Base-by-base conservation (phyloP, 768 basidiomycete genomes). In the Tylopilus subfusipes region DNA sequence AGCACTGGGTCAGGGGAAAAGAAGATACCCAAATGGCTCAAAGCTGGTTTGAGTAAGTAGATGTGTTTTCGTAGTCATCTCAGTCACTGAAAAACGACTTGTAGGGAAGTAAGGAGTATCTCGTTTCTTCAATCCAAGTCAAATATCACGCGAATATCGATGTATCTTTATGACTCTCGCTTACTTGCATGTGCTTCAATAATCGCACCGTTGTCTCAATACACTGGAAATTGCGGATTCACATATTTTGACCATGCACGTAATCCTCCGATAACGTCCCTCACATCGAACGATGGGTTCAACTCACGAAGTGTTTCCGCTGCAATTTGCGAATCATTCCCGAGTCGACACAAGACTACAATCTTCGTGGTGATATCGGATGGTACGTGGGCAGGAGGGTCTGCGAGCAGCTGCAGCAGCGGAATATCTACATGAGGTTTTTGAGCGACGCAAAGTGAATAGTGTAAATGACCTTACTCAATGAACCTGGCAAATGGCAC, bases 321-420 rank as follows among this genome's bases (percentile, higher is more conserved):
- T 29, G 94, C 96, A 19, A 91, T 80, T 68, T 93, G 90, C 1
- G 93, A 96, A 68, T 98, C 96, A 64, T 98, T 98, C 5, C 96
- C 95, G 21, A 93, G 75, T 29, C 92, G 80, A 70, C 95, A 98
- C 25, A 97, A 70, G 18, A 97, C 73, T 55, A 84, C 84, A 18
- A 66, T 44, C 10, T 75, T 68, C 11, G 59, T 66, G 19, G 56
- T 50, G 25, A 54, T 45, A 38, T 64, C 58, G 4, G 58, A 36
- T 7, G 73, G 63, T n/a, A 83, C 47, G 50, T 75, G 68, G 2
- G 70, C 60, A n/a, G 67, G 57, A 1, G 92, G 93, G 51, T 84
- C 73, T 3, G 81, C 78, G 2, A 88, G 73, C 3, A 95, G 74
- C 39, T 80, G 74, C 21, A 75, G 72, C 12, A 97, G 76, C 0